phyloP scores from a whole-genome alignment of 176 grass and related monocot genomes.

The Aegilops speltoides region DNA sequence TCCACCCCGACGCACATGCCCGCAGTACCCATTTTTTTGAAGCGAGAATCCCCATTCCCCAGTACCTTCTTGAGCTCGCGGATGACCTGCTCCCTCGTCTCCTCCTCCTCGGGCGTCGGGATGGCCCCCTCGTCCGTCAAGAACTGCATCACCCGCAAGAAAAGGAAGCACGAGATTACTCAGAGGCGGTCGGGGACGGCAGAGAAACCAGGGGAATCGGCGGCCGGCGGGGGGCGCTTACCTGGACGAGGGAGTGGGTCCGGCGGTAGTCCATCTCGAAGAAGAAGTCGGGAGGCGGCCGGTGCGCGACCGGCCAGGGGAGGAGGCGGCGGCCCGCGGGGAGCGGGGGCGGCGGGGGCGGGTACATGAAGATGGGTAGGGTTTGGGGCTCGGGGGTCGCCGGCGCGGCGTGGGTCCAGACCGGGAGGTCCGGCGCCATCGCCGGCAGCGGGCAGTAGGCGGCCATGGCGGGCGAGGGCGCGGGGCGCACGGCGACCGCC shows the following conservation, averaged over 20 bases:
- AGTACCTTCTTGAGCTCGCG: constrained; percentile 56
- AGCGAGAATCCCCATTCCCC: not conserved
- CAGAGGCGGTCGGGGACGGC: not conserved
- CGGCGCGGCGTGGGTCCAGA: not conserved
- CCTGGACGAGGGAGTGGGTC: constrained; percentile 48
- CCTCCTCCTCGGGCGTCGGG: constrained; percentile 53
- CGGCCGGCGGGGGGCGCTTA: not conserved
- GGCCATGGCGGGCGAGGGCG: not conserved
- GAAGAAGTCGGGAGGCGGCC: constrained; percentile 22
- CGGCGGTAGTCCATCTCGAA: constrained; percentile 40
- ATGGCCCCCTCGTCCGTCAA: constrained; percentile 38
- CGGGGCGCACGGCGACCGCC: not conserved
- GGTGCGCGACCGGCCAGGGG: constrained; percentile 4
- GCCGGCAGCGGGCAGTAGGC: not conserved
- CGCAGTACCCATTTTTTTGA: not conserved
- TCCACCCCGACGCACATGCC: not conserved
- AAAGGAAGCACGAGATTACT: not conserved
- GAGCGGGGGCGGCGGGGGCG: not conserved
- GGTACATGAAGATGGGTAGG: constrained; percentile 20
- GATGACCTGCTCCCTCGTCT: constrained; percentile 52
- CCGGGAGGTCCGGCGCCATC: not conserved
- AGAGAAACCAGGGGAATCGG: not conserved
- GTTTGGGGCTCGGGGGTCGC: not conserved
- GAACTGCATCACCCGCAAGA: constrained; percentile 20
- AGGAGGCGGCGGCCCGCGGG: not conserved